Evolutionary conservation across 495 filamentous ascomycete genomes (phyloP), one percentile per base, ranked within the genome.

Genomic region (Echria macrotheca): DNA sequence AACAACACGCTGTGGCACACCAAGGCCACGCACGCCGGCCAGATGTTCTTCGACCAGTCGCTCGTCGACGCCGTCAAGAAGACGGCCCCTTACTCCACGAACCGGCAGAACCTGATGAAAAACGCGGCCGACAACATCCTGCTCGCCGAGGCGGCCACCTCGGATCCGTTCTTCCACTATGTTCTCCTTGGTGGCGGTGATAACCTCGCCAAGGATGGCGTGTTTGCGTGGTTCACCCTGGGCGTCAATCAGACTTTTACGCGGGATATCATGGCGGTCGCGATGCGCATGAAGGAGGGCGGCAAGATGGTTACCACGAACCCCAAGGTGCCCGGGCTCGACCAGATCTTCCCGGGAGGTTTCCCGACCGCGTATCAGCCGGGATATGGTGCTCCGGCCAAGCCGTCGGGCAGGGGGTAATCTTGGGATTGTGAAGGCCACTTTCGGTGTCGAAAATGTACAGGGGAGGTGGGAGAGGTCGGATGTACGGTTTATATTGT

Each of bases 21-120:
- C 10, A 51, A 49, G 0, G 68, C 73, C 18, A 66, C 69, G 1
- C 74, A 83, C 56, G 66, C 79, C 41, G 77, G 78, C 11, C 78
- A 84, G 56, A 42, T 80, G 18, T 83, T 77, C 73, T 83, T 73
- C 49, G 73, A 79, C 53, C 68, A 79, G 48, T 65, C 68, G 14
- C 68, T 83, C 5, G 70, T 74, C 49, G 44, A 55, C 31, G 54
- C 52, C 1, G 73, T 80, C 35, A 74, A 81, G 49, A 54, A 57
- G n/a, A 60, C 54, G 0, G 52, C 53, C 5, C 79, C 78, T 0
- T 82, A 84, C 58, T 67, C 54, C 25, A 69, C 67, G 24, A 83
- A 83, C 60, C 74, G 60, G 2, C 65, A 76, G 39, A 52, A 53
- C 1, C 22, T 80, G 17, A 75, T 69, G 5, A 55, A 60, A 3